These are phyloP conservation scores for Allomyces macrogynus DNA, from an alignment of 192 early-diverging fungal species.

Conservation along the genomic window DNA sequence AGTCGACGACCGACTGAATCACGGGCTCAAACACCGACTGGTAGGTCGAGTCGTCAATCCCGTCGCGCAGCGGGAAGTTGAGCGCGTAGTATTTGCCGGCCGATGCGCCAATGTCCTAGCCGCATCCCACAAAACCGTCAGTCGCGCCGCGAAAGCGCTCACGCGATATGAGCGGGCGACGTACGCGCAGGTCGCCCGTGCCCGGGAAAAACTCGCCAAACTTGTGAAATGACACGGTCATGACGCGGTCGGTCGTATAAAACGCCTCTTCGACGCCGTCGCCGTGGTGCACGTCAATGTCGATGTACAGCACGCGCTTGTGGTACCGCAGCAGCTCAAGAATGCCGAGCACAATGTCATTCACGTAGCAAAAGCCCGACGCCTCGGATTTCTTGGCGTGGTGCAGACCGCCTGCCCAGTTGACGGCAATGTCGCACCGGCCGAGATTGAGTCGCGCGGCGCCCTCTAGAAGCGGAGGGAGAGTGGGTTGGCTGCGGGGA, in stretches of 20 bases:
- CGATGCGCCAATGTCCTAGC: slow-evolving; percentile 31
- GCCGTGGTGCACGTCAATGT: slow-evolving; percentile 95
- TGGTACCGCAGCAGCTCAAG: slow-evolving; percentile 55
- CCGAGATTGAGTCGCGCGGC: slow-evolving; percentile 61
- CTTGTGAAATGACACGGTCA: slow-evolving; percentile 94
- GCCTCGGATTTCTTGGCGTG: slow-evolving; percentile 75
- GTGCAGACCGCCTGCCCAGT: slow-evolving; percentile 97
- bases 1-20: slow-evolving; percentile 28
- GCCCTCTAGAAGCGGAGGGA: slow-evolving; percentile 36
- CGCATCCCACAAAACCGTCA: not conserved
- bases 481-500: not conserved
- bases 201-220: slow-evolving; percentile 87
- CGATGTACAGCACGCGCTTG: slow-evolving; percentile 79
- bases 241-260: slow-evolving; percentile 69
- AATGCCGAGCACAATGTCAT: slow-evolving; percentile 90
- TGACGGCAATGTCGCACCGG: slow-evolving; percentile 77
- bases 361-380: slow-evolving; percentile 94
- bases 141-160: not conserved
- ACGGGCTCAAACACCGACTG: slow-evolving; percentile 14
- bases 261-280: slow-evolving; percentile 98
- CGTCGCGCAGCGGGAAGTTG: slow-evolving; percentile 37
- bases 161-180: slow-evolving; percentile 1
- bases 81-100: slow-evolving; percentile 31
- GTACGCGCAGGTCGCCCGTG: slow-evolving; percentile 22
- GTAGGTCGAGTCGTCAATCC: slow-evolving; percentile 37